Percentiles rank a stretch among this genome's conserved stretches.
Conservation (phyloP, 768 basidiomycete genomes). For the Lyophyllum decastes region DNA sequence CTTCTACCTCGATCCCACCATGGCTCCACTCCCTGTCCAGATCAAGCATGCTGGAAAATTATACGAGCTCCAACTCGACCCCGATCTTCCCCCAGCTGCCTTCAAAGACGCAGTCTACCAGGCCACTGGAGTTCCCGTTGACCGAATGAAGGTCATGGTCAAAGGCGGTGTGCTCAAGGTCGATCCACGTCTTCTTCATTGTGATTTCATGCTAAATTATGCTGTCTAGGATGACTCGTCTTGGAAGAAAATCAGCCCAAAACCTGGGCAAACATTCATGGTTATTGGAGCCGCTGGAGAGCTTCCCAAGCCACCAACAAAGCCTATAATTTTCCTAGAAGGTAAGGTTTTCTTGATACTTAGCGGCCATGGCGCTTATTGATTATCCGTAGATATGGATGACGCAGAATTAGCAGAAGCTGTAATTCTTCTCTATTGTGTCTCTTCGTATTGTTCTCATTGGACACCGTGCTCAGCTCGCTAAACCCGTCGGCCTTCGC, state of each 20-base stretch:
- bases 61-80: constrained; percentile 70
- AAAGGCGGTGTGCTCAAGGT: constrained; percentile 92
- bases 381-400: constrained; percentile 67
- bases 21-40: constrained; percentile 74
- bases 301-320: constrained; percentile 83
- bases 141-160: constrained; percentile 97
- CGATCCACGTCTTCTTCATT: constrained; percentile 18
- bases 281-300: constrained; percentile 94
- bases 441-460: constrained; percentile 1
- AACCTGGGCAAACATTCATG: constrained; percentile 86
- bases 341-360: constrained; percentile 40
- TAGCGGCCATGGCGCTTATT: not conserved
- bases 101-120: constrained; percentile 88
- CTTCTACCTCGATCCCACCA: constrained; percentile 25
- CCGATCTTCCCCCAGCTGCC: constrained; percentile 61
- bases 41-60: constrained; percentile 91
- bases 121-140: constrained; percentile 82
- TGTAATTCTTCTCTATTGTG: constrained; percentile 43
- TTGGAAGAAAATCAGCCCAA: constrained; percentile 82
- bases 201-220: not conserved
- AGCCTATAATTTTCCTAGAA: constrained; percentile 83
- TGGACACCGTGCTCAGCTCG: constrained; percentile 49
- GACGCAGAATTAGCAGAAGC: constrained; percentile 79
- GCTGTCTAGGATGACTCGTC: constrained; percentile 75
- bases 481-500: constrained; percentile 77